Conservation (phyloP, 2,329 filamentous ascomycete genomes). For the Bipolaris victoriae region DNA sequence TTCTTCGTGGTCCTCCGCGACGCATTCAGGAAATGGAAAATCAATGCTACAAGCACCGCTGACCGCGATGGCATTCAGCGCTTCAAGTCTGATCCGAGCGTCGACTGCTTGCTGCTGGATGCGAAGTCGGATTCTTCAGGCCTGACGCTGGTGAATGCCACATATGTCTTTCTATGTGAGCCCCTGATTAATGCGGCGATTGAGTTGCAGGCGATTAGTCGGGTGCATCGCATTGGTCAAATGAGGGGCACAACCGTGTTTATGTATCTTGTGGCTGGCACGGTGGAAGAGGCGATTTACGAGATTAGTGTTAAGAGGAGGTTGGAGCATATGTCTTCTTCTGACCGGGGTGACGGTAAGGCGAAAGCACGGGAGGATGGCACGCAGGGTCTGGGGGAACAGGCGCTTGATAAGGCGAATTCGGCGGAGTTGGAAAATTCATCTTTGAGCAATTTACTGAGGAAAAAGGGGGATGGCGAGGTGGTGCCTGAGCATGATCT, state of each 20-base stretch:
- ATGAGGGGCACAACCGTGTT: conserved; percentile 87
- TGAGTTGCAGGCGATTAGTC: conserved; percentile 91
- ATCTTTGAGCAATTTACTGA: conserved; percentile 72
- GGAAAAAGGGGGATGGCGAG: conserved; percentile 75
- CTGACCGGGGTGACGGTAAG: not conserved
- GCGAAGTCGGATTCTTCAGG: conserved; percentile 88
- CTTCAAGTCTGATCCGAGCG: conserved; percentile 75
- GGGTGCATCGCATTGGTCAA: conserved; percentile 94
- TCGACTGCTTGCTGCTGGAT: conserved; percentile 88
- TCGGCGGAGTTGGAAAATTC: conserved; percentile 81
- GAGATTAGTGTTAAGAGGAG: conserved; percentile 80
- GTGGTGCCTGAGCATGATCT: conserved; percentile 78
- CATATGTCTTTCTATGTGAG: conserved; percentile 92
- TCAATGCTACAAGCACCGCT: conserved; percentile 75
- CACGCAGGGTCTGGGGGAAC: conserved; percentile 50
- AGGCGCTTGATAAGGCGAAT: conserved; percentile 79
- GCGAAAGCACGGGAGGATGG: too few species aligned
- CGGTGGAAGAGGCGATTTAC: conserved; percentile 92
- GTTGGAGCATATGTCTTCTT: conserved; percentile 72
- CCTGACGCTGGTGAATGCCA: conserved; percentile 89
- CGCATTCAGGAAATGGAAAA: conserved; percentile 74
- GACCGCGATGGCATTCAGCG: conserved; percentile 70
- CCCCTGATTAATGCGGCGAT: conserved; percentile 91
- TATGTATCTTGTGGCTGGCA: conserved; percentile 90
- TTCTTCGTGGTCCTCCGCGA: conserved; percentile 76